phyloP scores from a whole-genome alignment of 495 filamentous ascomycete species.

The Aspergillus campestris region DNA sequence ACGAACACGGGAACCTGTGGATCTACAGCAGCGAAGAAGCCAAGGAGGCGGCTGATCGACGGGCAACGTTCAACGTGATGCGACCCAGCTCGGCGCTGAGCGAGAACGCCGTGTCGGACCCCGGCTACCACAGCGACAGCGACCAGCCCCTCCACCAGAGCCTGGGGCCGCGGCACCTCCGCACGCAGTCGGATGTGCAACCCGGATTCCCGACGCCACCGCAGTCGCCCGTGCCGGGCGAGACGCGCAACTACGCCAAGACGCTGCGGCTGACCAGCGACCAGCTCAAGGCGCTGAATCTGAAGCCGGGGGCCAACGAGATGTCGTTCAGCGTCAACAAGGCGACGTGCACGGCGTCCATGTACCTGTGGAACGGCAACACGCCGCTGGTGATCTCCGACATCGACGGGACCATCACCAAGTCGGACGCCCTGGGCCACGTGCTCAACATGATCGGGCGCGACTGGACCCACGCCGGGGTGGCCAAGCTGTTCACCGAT shows the following conservation, averaged over 20 bases:
- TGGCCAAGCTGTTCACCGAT: constrained; percentile 94
- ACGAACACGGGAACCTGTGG: constrained; percentile 94
- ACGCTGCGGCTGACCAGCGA: constrained; percentile 94
- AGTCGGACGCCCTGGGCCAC: constrained; percentile 93
- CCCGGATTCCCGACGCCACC: constrained; percentile 68
- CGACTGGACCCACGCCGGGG: constrained; percentile 95
- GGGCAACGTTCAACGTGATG: constrained; percentile 43
- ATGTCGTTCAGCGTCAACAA: constrained; percentile 96
- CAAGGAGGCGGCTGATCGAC: constrained; percentile 62
- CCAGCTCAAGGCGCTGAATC: constrained; percentile 77
- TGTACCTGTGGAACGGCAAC: constrained; percentile 88
- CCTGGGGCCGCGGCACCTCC: constrained; percentile 38
- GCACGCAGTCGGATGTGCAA: constrained; percentile 60
- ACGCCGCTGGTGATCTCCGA: constrained; percentile 94
- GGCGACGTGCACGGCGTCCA: constrained; percentile 80
- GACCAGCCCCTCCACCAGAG: constrained; percentile 35
- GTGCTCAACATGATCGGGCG: constrained; percentile 96
- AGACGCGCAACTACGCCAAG: constrained; percentile 87
- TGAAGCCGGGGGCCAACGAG: constrained; percentile 77
- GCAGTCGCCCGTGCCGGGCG: constrained; percentile 60
- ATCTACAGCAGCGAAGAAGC: constrained; percentile 97
- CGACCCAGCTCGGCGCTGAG: constrained; percentile 46
- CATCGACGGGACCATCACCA: constrained; percentile 98
- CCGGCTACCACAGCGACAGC: constrained; percentile 87
- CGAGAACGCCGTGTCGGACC: constrained; percentile 84